Percentiles rank a stretch among this genome's conserved stretches.
These are phyloP conservation scores for Phytophthora europaea DNA, from an alignment of 352 stramenopile species.

Conservation along the genomic window DNA sequence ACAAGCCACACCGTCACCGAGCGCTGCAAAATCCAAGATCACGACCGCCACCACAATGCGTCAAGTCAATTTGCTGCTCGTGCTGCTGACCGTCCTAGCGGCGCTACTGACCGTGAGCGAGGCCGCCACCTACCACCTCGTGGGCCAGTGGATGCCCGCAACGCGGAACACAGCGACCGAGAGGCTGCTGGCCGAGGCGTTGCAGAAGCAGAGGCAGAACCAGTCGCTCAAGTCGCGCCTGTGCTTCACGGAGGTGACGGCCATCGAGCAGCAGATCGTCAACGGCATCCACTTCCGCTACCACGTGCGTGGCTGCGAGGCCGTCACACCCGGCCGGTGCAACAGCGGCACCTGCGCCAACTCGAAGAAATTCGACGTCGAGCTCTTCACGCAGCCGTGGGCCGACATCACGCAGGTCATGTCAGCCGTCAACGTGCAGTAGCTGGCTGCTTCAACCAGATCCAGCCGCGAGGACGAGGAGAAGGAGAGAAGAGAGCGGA, in stretches of 20 bases:
- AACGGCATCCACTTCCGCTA: conserved; percentile 75
- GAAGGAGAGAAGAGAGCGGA: conserved; percentile 1
- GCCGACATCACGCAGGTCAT: conserved; percentile 51
- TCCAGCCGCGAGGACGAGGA: conserved; percentile 2
- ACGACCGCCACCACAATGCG: conserved; percentile 7
- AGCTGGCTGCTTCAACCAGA: conserved; percentile 3
- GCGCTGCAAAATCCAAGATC: not conserved
- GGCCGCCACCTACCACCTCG: conserved; percentile 39
- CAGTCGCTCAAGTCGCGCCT: conserved; percentile 31
- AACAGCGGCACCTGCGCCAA: conserved; percentile 23
- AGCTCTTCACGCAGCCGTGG: conserved; percentile 67
- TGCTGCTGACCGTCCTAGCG: conserved; percentile 22
- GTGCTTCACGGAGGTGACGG: conserved; percentile 55
- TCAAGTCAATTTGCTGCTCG: conserved; percentile 19
- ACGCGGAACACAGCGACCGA: conserved; percentile 44
- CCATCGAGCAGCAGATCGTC: conserved; percentile 70
- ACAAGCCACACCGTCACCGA: conserved; percentile 11
- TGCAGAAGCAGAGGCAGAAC: conserved; percentile 40
- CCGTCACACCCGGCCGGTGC: conserved; percentile 37
- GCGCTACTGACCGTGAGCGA: conserved; percentile 11
- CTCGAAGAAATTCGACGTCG: conserved; percentile 46
- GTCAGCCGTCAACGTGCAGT: conserved; percentile 42
- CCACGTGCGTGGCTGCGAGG: conserved; percentile 52
- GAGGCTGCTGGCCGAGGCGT: conserved; percentile 43
- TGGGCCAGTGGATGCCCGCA: conserved; percentile 53